Base-by-base conservation (phyloP, 805 yeast genomes). In the Myxozyma geophila region DNA sequence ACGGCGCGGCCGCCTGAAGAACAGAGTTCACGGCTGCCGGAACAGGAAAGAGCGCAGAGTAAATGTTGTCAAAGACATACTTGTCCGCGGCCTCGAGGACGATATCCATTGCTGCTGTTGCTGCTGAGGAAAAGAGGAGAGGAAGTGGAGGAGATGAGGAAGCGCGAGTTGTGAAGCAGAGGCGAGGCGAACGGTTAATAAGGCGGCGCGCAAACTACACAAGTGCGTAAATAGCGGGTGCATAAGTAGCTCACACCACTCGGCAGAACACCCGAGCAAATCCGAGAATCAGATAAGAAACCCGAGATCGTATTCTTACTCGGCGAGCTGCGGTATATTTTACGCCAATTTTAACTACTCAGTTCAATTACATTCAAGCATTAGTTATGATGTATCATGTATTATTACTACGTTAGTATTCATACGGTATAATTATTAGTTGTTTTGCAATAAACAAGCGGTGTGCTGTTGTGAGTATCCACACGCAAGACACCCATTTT, bases 41-140 rank as follows among this genome's bases (percentile, higher is more conserved):
- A 23, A 63, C 62, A 15, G 97, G 97, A 53, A 90, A 78, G 1
- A 85, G 66, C 47, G 78, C 78, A 37, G 98, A 89, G 71, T 92
- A 93, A 17, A 85, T 78, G 74, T 80, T 81, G 78, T 95, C 99
- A 56, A 93, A 83, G 36, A 85, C 71, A 70, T 78, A 89, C 54
- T 89, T 81, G 77, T 95, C 99, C 52, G 80, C 77, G 28, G 85
- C 79, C 76, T 95, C 99, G 58, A 95, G 82, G 28, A 91, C 92
- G 73, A 95, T 80, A 87, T 95, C 99, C 99, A 95, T 93, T 37
- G 13, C 36, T 17, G 21, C 21, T 7, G 36, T 13, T 15, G n/a
- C 39, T 23, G 37, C 39, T 36, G 35, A 28, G 17, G 36, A 35
- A 35, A 23, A 33, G 56, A 23, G 35, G 23, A 15, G 41, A n/a